A percentile compares a stretch with the other conserved stretches of the same genome.
These are phyloP conservation scores for Pseudoscleropodium purum DNA, from an alignment of 225 moss, liverwort and hornwort species.

Conservation along the genomic window DNA sequence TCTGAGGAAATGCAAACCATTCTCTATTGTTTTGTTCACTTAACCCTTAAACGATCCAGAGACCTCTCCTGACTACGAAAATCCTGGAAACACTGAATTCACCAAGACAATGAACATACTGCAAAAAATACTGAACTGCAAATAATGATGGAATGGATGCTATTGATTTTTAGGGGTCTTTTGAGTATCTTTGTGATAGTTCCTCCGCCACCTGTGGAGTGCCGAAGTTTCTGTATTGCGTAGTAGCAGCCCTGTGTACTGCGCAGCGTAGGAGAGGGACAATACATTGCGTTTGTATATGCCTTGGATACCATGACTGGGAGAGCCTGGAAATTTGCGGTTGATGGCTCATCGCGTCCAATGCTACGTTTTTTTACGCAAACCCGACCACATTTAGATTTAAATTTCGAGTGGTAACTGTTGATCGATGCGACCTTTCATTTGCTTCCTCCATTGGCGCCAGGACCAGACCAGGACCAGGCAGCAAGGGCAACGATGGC, in stretches of 20 bases:
- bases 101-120: too few species aligned
- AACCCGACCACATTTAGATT: neutral
- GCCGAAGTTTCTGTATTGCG: neutral
- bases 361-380: neutral
- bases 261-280: neutral
- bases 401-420: neutral
- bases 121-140: too few species aligned
- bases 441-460: neutral
- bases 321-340: neutral
- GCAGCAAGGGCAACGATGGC: neutral
- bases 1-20: neutral
- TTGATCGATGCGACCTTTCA: neutral
- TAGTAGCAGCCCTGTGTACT: neutral
- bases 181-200: neutral
- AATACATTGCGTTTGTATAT: neutral
- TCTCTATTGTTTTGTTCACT: neutral
- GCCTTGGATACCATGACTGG: neutral
- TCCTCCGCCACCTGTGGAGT: neutral
- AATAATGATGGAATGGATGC: too few species aligned
- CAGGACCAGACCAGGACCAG: neutral
- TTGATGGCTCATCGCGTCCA: neutral
- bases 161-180: too few species aligned
- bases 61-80: too few species aligned
- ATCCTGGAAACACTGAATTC: too few species aligned
- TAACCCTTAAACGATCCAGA: too few species aligned